Conservation (phyloP, 2,329 filamentous ascomycete genomes). For the Sporothrix brasiliensis region DNA sequence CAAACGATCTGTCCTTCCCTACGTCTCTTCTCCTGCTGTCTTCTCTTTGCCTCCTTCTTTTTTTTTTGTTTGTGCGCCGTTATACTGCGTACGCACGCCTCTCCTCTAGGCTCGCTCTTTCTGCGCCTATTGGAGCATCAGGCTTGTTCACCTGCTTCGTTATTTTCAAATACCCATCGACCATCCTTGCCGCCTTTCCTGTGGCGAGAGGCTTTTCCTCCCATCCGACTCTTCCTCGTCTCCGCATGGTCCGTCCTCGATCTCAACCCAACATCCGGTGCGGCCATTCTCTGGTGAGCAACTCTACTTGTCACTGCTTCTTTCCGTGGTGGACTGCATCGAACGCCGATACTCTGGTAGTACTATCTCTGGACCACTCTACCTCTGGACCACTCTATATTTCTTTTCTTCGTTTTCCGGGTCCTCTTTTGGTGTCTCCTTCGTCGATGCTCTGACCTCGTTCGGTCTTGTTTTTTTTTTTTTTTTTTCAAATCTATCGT, state of each 20-base stretch:
- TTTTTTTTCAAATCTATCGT: not conserved
- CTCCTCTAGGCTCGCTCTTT: not conserved
- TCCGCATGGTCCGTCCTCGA: not conserved
- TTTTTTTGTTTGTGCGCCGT: slow-evolving; percentile 33
- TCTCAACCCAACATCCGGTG: slow-evolving; percentile 27
- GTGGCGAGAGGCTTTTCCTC: slow-evolving; percentile 11
- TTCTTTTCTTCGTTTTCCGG: not conserved
- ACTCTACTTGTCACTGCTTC: not conserved
- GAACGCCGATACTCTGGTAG: not conserved
- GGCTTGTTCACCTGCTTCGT: slow-evolving; percentile 32
- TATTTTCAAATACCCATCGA: slow-evolving; percentile 25
- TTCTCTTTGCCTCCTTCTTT: slow-evolving; percentile 11
- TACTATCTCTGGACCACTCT: not conserved
- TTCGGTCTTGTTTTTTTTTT: not conserved
- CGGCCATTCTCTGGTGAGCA: not conserved
- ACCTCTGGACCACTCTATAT: not conserved
- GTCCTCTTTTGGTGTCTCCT: not conserved
- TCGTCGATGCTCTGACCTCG: not conserved
- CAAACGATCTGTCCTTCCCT: not conserved
- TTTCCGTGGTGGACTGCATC: not conserved
- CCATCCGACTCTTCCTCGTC: not conserved
- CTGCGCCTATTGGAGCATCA: slow-evolving; percentile 28
- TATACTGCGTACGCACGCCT: slow-evolving; percentile 34
- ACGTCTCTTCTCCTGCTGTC: not conserved
- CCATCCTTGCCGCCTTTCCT: slow-evolving; percentile 25